Evolutionary conservation across 2,329 filamentous ascomycete species (phyloP), one percentile per base, ranked within the genome.

Genomic region (Coleophoma cylindrospora): DNA sequence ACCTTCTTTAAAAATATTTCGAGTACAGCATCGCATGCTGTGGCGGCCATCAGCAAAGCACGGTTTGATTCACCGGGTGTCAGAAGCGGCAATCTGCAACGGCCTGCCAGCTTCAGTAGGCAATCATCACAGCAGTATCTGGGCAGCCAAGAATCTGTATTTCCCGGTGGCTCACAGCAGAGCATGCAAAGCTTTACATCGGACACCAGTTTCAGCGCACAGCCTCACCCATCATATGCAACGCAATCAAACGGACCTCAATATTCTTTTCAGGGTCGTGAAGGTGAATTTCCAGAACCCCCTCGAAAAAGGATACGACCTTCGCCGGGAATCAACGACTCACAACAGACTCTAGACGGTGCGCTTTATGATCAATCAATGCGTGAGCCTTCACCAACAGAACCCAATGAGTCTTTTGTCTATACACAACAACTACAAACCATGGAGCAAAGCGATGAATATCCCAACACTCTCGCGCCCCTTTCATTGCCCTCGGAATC

Each of bases 1-100:
- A 96, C 94, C 1, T 96, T 96, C 66, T 97, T 99, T 74, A 91
- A 91, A 65, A 96, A 95, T 64, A 97, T 99, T 56, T 97, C 92
- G 4, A 87, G 84, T 56, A 95, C 91, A 1, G 91, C 94, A 1
- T 94, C 89, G 4, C 92, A 91, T 61, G 94, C 94, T 27, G 89
- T 99, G 50, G 91, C 91, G 54, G 92, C 94, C 51, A 95, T 99
- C 68, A 96, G 89, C 79, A 96, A 97, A 72, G 92, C 94, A 14
- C 82, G 92, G 12, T 87, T 96, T 61, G 91, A 96, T 66, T 96
- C 91, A 2, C 91, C 91, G 1, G 86, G 87, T 52, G 75, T 72
- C 50, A 79, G 80, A 43, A 73, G 74, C 15, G 69, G 70, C 33
- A 83, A 80, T 57, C 81, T 81, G 2, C 79, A 83, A 21, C 77